phyloP scores from a whole-genome alignment of 2,329 filamentous ascomycete genomes.

The Fusarium irregulare region DNA sequence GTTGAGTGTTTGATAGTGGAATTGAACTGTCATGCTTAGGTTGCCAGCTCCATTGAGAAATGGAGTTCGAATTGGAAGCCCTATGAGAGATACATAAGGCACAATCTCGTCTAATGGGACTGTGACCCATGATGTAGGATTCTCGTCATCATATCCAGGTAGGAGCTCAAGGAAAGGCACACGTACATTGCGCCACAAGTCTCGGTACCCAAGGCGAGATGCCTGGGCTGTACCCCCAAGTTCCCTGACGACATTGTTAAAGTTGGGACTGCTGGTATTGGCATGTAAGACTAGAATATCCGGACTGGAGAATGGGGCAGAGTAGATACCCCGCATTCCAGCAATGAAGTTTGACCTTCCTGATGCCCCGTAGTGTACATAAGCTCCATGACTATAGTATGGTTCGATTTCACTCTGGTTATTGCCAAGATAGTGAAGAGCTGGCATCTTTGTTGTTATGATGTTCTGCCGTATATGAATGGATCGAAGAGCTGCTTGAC shows the following conservation, averaged over 20 bases:
- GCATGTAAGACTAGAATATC: background rate
- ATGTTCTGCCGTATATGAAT: background rate
- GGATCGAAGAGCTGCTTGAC: conserved; percentile 3
- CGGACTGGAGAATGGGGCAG: background rate
- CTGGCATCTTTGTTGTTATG: background rate
- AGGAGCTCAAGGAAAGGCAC: background rate
- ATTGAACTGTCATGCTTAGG: background rate
- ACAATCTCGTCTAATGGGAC: background rate
- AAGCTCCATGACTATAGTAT: too few relatives aligned
- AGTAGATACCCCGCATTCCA: background rate
- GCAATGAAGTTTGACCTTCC: background rate
- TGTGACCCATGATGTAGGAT: background rate
- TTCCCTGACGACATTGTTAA: background rate
- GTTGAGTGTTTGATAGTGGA: accelerated
- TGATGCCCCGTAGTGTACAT: accelerated
- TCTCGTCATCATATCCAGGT: background rate
- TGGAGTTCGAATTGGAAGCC: conserved; percentile 8
- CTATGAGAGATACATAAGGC: background rate
- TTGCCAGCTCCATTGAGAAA: too few relatives aligned
- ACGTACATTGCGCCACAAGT: conserved; percentile 3
- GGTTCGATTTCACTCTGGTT: background rate
- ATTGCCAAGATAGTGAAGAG: too few relatives aligned
- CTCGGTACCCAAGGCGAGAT: background rate
- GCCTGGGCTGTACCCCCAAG: background rate
- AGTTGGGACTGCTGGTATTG: background rate